Evolutionary conservation across 1,284 basidiomycete species (phyloP).

Genomic region (Cutaneotrichosporon sp.): DNA sequence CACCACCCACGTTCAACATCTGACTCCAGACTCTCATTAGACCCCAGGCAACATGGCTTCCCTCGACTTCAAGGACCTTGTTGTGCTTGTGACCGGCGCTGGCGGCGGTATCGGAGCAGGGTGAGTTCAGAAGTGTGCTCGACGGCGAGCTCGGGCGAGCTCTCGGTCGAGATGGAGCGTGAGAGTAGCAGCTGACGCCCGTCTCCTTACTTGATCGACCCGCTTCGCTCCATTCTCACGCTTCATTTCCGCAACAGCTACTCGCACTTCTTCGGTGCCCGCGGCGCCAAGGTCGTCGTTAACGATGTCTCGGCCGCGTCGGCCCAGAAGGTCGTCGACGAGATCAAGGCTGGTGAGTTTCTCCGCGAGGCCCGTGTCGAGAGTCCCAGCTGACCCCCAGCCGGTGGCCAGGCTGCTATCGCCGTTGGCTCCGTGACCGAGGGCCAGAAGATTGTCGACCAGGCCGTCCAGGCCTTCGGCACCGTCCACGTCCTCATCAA

Average conservation of each 20-base stretch:
- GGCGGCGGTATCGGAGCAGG: conserved; percentile 91
- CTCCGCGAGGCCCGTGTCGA: not conserved
- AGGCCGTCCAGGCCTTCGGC: conserved; percentile 87
- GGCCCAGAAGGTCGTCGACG: conserved; percentile 89
- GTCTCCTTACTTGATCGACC: not conserved
- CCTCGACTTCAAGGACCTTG: conserved; percentile 78
- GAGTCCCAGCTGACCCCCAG: conserved; percentile 54
- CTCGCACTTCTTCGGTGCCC: conserved; percentile 82
- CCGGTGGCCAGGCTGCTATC: conserved; percentile 79
- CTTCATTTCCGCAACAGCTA: conserved; percentile 62
- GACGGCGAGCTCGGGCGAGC: not conserved
- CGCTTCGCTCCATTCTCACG: not conserved
- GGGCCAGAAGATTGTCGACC: conserved; percentile 76
- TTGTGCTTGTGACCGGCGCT: conserved; percentile 92
- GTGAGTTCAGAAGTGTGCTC: conserved; percentile 56
- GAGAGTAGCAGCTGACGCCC: not conserved
- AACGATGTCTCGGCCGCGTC: conserved; percentile 90
- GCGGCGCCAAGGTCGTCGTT: conserved; percentile 92
- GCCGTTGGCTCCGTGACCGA: conserved; percentile 90
- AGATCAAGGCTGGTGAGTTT: conserved; percentile 75
- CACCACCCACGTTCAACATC: no score
- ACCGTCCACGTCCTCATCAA: conserved; percentile 83
- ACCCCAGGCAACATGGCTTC: conserved; percentile 15
- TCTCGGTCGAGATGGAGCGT: not conserved
- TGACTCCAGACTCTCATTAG: not conserved